Conservation (phyloP, 192 early-diverging fungal species). For the Podila epicladia region DNA sequence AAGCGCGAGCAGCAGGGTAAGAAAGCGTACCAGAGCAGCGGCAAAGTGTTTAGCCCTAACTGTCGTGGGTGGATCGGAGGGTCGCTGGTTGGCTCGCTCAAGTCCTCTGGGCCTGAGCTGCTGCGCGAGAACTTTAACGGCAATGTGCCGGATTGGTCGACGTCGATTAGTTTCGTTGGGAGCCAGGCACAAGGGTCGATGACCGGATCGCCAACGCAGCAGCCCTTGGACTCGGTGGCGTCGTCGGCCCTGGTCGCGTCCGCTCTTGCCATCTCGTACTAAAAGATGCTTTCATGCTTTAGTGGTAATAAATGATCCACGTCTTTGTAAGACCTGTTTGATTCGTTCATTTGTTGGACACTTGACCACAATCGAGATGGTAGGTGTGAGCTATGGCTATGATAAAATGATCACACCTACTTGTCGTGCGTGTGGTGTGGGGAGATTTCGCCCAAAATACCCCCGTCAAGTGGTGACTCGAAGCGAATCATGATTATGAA, state of each 20-base stretch:
- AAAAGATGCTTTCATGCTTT: background rate
- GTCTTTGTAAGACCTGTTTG: too few species aligned
- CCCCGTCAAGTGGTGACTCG: too few species aligned
- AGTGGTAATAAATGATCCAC: background rate
- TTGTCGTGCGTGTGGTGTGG: too few species aligned
- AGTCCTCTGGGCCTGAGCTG: conserved; percentile 75
- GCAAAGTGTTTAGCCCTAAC: conserved; percentile 72
- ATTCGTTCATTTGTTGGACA: too few species aligned
- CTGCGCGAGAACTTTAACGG: conserved; percentile 72
- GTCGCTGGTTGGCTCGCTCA: conserved; percentile 80
- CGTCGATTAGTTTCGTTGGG: background rate
- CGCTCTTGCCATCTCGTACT: conserved; percentile 30
- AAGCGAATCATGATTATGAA: too few species aligned
- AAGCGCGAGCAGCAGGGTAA: conserved; percentile 26
- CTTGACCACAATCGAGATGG: too few species aligned
- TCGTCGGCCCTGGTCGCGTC: conserved; percentile 21
- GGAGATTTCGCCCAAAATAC: too few species aligned
- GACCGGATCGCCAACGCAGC: background rate
- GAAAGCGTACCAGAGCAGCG: conserved; percentile 52
- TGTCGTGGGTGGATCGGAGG: conserved; percentile 86
- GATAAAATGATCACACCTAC: too few species aligned
- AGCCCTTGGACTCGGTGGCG: background rate
- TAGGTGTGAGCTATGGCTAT: too few species aligned
- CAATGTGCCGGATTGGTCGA: conserved; percentile 74
- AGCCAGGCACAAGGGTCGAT: background rate